Conservation (phyloP, 2,329 filamentous ascomycete species). For the Trichoderma endophyticum region DNA sequence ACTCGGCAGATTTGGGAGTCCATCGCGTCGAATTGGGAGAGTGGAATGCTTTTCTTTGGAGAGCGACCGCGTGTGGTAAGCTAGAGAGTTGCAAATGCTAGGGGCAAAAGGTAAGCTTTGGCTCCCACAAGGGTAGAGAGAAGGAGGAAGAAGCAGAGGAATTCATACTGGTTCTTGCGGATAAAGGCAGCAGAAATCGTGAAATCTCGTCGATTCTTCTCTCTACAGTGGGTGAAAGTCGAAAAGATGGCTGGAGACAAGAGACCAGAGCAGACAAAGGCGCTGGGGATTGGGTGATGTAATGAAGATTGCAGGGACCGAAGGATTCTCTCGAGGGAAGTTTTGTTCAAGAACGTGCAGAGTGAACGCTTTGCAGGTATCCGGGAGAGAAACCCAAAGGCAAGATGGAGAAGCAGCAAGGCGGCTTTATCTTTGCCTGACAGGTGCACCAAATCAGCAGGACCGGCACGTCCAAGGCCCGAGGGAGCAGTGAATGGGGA, state of each 20-base stretch:
- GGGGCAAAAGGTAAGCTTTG: background rate
- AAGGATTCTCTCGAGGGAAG: background rate
- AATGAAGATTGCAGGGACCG: background rate
- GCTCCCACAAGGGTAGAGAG: background rate
- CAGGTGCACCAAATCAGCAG: background rate
- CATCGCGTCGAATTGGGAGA: background rate
- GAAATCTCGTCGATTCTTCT: background rate
- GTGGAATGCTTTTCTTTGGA: background rate
- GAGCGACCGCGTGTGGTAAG: background rate
- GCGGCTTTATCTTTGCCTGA: background rate
- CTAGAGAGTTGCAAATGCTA: background rate
- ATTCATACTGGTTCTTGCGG: background rate
- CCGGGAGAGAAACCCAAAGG: background rate
- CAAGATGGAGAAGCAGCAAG: background rate
- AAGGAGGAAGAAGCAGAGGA: background rate
- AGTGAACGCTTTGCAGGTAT: background rate
- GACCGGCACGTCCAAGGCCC: background rate
- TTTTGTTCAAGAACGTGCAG: background rate
- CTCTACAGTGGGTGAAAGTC: background rate
- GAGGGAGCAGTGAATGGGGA: background rate
- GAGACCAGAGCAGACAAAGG: background rate
- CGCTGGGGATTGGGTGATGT: background rate
- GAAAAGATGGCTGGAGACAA: background rate
- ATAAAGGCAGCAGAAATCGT: background rate
- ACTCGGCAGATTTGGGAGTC: background rate